Percentiles rank a stretch among this genome's conserved stretches.
Evolutionary conservation across 305 asterid genomes (phyloP).

Genomic region (Petunia hybrid): DNA sequence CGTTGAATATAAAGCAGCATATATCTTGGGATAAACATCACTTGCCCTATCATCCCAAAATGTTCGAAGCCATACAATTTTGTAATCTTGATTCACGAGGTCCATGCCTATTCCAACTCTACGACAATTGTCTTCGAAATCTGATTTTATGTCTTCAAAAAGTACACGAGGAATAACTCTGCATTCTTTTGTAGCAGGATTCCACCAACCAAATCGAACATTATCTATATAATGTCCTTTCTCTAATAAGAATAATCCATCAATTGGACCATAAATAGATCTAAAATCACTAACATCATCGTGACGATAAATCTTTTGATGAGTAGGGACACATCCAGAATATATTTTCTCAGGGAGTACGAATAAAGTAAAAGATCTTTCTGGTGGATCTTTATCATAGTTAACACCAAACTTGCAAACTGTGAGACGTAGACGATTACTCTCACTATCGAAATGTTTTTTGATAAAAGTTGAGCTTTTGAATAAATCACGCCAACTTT

Average conservation of each 20-base stretch:
- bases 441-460: not conserved
- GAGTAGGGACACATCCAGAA: slow-evolving; percentile 3
- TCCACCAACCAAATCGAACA: slow-evolving; percentile 25
- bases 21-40: slow-evolving; percentile 5
- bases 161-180: not conserved
- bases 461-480: not conserved
- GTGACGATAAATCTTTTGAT: not conserved
- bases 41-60: not conserved
- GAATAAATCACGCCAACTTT: not conserved
- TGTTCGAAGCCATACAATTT: not conserved
- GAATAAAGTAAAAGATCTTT: not conserved
- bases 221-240: not conserved
- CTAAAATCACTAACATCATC: slow-evolving; percentile 13
- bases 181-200: not conserved
- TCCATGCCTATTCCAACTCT: not conserved
- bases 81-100: not conserved
- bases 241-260: not conserved
- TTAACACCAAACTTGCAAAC: slow-evolving; percentile 4
- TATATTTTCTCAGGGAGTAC: not conserved
- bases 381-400: not conserved
- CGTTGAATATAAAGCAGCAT: not conserved
- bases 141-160: not conserved
- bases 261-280: not conserved
- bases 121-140: not conserved
- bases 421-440: not conserved